A percentile compares a stretch with the other conserved stretches of the same genome.
These are phyloP conservation scores for Fraxinus floribunda DNA, from an alignment of 305 asterid species.

Conservation along the genomic window DNA sequence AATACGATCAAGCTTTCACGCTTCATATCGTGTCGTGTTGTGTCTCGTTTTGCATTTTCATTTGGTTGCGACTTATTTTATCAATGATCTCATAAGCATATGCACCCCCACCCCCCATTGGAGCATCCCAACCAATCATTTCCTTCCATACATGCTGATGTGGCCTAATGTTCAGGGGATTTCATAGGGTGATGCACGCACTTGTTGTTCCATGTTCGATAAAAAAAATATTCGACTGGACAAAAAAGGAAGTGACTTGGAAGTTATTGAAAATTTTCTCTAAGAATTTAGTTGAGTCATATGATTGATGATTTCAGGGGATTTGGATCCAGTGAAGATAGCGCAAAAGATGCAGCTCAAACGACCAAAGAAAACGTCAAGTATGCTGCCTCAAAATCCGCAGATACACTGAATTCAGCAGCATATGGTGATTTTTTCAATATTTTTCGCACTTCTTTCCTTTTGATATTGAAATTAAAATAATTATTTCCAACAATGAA, in stretches of 20 bases:
- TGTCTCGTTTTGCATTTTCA: not conserved
- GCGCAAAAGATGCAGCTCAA: conserved; percentile 27
- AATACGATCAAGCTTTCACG: not conserved
- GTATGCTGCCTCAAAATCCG: conserved; percentile 39
- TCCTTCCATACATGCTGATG: not conserved
- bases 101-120: too few relatives aligned
- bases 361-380: conserved; percentile 29
- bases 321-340: conserved; percentile 26
- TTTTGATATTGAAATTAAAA: not conserved
- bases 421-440: conserved; percentile 34
- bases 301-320: conserved; percentile 22
- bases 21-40: not conserved
- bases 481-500: not conserved
- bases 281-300: not conserved
- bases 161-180: not conserved
- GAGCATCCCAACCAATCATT: too few relatives aligned
- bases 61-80: too few relatives aligned
- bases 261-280: too few relatives aligned
- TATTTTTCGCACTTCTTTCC: not conserved
- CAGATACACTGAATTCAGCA: conserved; percentile 39
- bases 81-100: too few relatives aligned
- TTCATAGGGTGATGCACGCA: not conserved
- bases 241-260: too few relatives aligned
- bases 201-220: too few relatives aligned
- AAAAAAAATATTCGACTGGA: too few relatives aligned